Conservation (phyloP, 2,329 filamentous ascomycete species). For the Epichloe festucae region DNA sequence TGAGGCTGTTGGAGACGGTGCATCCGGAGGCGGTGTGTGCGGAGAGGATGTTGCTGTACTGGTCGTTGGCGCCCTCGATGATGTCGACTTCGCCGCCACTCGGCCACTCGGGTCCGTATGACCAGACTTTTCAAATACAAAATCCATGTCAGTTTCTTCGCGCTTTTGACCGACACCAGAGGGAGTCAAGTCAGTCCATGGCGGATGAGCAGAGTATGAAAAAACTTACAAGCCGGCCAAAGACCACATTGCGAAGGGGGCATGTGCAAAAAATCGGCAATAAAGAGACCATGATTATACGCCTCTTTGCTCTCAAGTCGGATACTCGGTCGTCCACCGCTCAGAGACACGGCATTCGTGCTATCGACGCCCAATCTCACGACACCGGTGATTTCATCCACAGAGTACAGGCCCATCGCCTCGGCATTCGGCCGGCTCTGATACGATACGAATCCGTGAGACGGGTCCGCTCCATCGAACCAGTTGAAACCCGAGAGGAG, state of each 20-base stretch:
- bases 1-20: conserved; percentile 11
- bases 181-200: not conserved
- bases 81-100: conserved; percentile 53
- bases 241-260: conserved; percentile 55
- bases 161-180: not conserved
- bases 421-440: conserved; percentile 28
- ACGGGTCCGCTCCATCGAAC: conserved; percentile 43
- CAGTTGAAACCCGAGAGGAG: conserved; percentile 37
- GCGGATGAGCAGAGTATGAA: conserved; percentile 8
- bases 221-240: conserved; percentile 52
- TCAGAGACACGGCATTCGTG: conserved; percentile 21
- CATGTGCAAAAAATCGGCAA: conserved; percentile 63
- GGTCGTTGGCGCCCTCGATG: conserved; percentile 55
- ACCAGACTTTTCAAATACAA: conserved; percentile 28
- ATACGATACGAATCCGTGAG: conserved; percentile 53
- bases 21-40: conserved; percentile 40
- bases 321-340: conserved; percentile 43
- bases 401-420: conserved; percentile 25
- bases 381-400: conserved; percentile 26
- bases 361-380: conserved; percentile 35
- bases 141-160: not conserved
- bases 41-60: conserved; percentile 46
- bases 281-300: conserved; percentile 55
- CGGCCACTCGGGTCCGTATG: conserved; percentile 47
- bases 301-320: conserved; percentile 51